phyloP scores from a whole-genome alignment of 108 stramenopile species.

The Pseudonitzschia multiseries region DNA sequence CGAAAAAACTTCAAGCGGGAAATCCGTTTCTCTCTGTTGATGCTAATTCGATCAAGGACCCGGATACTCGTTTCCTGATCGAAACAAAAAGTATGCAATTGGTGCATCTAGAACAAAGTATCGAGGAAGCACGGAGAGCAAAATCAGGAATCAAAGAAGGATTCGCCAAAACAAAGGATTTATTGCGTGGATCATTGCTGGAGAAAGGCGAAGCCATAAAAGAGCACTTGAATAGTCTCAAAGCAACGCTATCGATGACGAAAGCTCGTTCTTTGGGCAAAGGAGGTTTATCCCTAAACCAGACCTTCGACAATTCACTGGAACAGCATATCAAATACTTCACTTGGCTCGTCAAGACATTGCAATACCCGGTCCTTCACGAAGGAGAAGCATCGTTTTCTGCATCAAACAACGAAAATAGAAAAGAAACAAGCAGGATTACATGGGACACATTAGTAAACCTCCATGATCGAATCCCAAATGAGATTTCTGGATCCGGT shows the following conservation, averaged over 20 bases:
- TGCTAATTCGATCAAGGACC: neutral
- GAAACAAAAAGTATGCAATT: constrained; percentile 22
- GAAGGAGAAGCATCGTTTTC: constrained; percentile 30
- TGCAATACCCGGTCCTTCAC: constrained; percentile 36
- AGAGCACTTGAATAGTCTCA: constrained; percentile 35
- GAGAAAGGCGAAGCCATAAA: constrained; percentile 45
- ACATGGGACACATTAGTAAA: constrained; percentile 44
- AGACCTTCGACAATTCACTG: constrained; percentile 33
- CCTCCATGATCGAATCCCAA: constrained; percentile 41
- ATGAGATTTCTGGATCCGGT: constrained; percentile 28
- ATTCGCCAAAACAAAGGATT: constrained; percentile 33
- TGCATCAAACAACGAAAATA: neutral
- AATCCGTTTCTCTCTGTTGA: neutral
- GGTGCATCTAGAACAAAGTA: constrained; percentile 25
- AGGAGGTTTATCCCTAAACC: constrained; percentile 32
- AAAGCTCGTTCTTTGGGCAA: constrained; percentile 29
- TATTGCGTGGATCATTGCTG: constrained; percentile 40
- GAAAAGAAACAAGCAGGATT: constrained; percentile 25
- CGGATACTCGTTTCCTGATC: neutral
- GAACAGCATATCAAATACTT: constrained; percentile 45
- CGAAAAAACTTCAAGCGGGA: constrained; percentile 5
- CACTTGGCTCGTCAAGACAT: constrained; percentile 57
- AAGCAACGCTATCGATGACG: constrained; percentile 38
- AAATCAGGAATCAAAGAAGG: constrained; percentile 30
- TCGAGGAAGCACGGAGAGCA: constrained; percentile 47